Base-by-base conservation (phyloP, 345 rosid genomes). In the Ricinus communis region DNA sequence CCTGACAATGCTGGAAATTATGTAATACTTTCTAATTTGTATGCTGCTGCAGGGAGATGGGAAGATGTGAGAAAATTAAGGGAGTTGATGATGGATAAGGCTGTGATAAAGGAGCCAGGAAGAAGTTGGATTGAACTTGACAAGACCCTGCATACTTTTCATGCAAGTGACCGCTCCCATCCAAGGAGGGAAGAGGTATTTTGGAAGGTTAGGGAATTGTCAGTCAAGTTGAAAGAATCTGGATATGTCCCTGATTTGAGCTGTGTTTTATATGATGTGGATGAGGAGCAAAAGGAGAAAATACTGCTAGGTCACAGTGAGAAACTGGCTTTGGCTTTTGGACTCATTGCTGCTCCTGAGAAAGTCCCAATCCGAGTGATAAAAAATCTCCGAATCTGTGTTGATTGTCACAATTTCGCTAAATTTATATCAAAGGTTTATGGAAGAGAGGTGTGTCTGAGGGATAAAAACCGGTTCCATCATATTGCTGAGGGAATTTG, bases 231-330 rank as follows among this genome's bases (percentile, higher is more conserved):
- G 75, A 91, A 91, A 75, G 91, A 89, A 86, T 83, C 89, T 54
- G 97, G 97, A 30, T 91, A 91, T 73, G 84, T 83, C 74, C 90
- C 95, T 36, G 93, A 94, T 65, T 70, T 82, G 79, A 91, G 92
- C 71, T 91, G 91, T 66, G 96, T 87, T 65, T 69, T 94, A 51
- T 76, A 90, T 66, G 97, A 91, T 52, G 93, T 94, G 69, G 97
- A 94, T 47, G 91, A 90, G 36, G 97, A 90, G 78, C 96, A 94
- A 82, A 94, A 94, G 84, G 96, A 88, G 91, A 91, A 82, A 78
- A 85, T 86, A 79, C 81, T 94, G 8, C 74, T 82, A 19, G 91
- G 86, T 56, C 98, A 94, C 71, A 94, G 93, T 73, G 98, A 94
- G 82, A 94, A 91, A 76, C 82, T 91, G 62, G 96, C 97, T 57